These are phyloP conservation scores for Solanum boliviense DNA, from an alignment of 257 asterid genomes.

Conservation along the genomic window DNA sequence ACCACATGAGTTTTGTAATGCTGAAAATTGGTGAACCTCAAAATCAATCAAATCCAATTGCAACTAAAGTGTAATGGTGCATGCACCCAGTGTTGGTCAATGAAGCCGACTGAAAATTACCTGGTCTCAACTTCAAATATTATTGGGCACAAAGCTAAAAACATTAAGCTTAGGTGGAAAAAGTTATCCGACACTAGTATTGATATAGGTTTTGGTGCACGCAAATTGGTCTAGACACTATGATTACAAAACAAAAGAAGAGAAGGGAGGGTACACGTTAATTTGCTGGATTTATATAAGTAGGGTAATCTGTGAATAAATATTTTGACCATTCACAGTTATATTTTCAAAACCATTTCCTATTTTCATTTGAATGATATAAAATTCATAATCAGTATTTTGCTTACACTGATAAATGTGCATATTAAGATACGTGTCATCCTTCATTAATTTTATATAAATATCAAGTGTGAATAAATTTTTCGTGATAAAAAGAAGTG, in stretches of 20 bases:
- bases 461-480: background rate
- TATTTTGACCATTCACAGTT: background rate
- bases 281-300: too few species aligned
- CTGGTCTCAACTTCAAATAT: background rate
- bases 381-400: background rate
- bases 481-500: background rate
- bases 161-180: background rate
- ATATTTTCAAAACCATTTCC: background rate
- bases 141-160: background rate
- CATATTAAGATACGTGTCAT: background rate
- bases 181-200: too few species aligned
- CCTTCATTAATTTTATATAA: background rate
- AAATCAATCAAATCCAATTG: constrained; percentile 3
- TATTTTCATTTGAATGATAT: background rate
- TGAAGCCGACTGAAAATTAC: background rate
- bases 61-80: background rate
- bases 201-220: too few species aligned
- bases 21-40: constrained; percentile 7
- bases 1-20: constrained; percentile 15
- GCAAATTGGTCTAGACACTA: too few species aligned
- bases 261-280: too few species aligned
- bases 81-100: background rate
- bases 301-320: too few species aligned
- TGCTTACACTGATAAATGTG: background rate
- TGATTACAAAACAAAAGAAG: too few species aligned